Conservation (phyloP, 2,329 filamentous ascomycete genomes). For the Exophiala viscosa region DNA sequence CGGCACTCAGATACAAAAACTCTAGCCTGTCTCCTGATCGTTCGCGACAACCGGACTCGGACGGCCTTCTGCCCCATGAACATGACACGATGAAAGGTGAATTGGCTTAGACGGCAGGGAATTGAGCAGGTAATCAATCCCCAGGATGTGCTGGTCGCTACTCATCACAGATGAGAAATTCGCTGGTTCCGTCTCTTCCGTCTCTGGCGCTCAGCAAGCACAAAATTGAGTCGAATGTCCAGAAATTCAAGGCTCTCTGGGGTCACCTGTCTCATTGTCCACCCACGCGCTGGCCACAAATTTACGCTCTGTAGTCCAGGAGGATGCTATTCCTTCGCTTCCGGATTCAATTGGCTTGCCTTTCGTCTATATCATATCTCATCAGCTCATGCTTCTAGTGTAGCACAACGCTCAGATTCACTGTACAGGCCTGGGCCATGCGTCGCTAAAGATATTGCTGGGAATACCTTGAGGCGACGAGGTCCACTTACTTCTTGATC, state of each 20-base stretch:
- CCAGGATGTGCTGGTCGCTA: too few species aligned
- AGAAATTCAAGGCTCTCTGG: not conserved
- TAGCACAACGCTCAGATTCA: conserved; percentile 12
- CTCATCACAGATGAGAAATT: too few species aligned
- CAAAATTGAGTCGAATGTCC: not conserved
- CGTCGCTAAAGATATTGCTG: conserved; percentile 17
- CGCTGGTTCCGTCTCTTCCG: too few species aligned
- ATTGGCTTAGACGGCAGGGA: too few species aligned
- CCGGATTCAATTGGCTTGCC: conserved; percentile 17
- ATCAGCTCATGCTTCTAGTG: conserved; percentile 24
- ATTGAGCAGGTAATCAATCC: too few species aligned
- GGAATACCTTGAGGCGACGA: conserved; percentile 6
- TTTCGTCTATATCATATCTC: conserved; percentile 26
- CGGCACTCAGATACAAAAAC: too few species aligned
- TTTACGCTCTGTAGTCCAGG: not conserved
- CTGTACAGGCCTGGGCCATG: conserved; percentile 5
- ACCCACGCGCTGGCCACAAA: not conserved
- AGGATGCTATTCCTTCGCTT: conserved; percentile 18
- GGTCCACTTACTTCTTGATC: conserved; percentile 56
- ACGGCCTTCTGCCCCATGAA: too few species aligned
- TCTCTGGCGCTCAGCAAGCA: too few species aligned
- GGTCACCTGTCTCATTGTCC: not conserved
- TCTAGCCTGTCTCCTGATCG: too few species aligned
- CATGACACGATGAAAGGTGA: too few species aligned
- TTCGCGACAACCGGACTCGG: too few species aligned